Evolutionary conservation across 2,329 filamentous ascomycete genomes (phyloP).

Genomic region (Metarhizium guizhouense): DNA sequence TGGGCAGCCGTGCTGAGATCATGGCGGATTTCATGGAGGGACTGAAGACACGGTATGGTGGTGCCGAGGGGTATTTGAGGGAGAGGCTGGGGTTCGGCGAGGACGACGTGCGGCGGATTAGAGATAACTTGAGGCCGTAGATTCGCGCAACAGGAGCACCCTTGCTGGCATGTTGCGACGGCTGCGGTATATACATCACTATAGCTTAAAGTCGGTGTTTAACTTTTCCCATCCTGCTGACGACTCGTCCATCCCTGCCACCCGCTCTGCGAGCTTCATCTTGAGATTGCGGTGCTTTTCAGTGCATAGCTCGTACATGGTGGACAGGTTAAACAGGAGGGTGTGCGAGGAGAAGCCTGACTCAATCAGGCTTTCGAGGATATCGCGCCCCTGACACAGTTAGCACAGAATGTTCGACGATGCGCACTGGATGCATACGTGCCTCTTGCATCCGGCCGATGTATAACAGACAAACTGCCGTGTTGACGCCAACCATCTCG

Average conservation of each 20-base stretch:
- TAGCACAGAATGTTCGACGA: conserved; percentile 3
- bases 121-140: background rate
- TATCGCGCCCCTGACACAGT: conserved; percentile 44
- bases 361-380: conserved; percentile 59
- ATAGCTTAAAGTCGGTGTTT: conserved; percentile 71
- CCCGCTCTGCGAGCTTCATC: conserved; percentile 56
- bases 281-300: conserved; percentile 67
- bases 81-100: background rate
- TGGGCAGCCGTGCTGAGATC: background rate
- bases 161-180: too few species aligned
- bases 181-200: background rate
- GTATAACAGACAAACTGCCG: conserved; percentile 78
- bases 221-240: conserved; percentile 59
- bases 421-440: conserved; percentile 10
- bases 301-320: conserved; percentile 84
- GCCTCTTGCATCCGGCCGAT: conserved; percentile 67
- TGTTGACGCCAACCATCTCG: conserved; percentile 71
- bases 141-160: background rate
- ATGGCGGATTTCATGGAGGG: conserved; percentile 2
- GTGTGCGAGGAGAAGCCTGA: conserved; percentile 62
- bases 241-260: conserved; percentile 51
- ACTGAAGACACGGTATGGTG: background rate
- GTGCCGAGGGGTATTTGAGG: conserved; percentile 1
- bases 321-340: conserved; percentile 80
- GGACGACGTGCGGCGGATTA: background rate